Base-by-base conservation (phyloP, 2,329 filamentous ascomycete genomes). In the Fusarium siculi region DNA sequence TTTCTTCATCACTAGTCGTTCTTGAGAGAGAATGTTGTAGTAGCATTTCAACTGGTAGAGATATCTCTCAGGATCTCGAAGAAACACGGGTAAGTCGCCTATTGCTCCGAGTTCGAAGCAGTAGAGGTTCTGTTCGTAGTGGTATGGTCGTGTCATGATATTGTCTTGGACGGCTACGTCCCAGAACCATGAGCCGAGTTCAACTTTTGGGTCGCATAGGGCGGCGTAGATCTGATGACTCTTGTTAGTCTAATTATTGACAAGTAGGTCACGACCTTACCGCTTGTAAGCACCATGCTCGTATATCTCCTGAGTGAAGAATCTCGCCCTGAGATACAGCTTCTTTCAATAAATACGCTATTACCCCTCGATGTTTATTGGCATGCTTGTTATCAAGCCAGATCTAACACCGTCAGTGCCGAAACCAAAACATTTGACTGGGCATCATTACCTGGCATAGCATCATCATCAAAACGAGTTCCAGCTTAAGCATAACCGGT, bases 181-280 rank as follows among this genome's bases (percentile, higher is more conserved):
- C 70, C 70, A 68, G 9, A 53, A 74, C 70, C 71, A 73, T 7
- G 63, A n/a, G 4, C 63, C 70, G 0, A 73, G 70, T 21, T 60
- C 32, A 3, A 73, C 40, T 0, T 55, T 68, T 6, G 66, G 66
- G 21, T 71, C 58, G 9, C 55, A 49, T 1, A 73, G 37, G 10
- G 61, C 55, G 4, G 63, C 70, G 36, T 58, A 73, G 7, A 73
- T 39, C 71, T 73, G 4, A 1, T 2, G 2, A 2, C 3, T 4
- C 9, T 2, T 42, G 28, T 69, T 1, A 70, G 37, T 8, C 7
- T 23, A 12, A 19, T 2, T 4, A 25, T 5, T 8, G 4, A 1
- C 14, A 9, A 14, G 4, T 2, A 39, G 5, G 2, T 12, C 0
- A 3, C 3, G 16, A 5, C 1, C 66, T 28, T 54, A 71, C 67